Evolutionary conservation across 345 rosid species (phyloP), one percentile per base, ranked within the genome.

Genomic region (Sisymbrium altissimum): DNA sequence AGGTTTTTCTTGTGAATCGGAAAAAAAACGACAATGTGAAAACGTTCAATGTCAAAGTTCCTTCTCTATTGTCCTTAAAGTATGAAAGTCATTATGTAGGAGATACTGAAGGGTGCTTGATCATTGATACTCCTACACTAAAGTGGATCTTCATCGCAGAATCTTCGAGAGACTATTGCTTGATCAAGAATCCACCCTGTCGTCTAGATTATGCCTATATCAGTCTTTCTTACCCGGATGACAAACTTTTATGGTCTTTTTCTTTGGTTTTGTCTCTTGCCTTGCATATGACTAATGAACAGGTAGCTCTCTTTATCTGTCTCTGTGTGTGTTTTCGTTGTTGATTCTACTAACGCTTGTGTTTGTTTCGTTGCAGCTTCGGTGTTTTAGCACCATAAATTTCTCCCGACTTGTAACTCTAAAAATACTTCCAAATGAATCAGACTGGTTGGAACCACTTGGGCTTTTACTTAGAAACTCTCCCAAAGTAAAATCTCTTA

Each of bases 21-120:
- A 23, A 35, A 0, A 36, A 46, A 1, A 11, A 57, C 45, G 74
- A 70, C 56, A 70, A 70, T 46, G 73, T 70, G 9, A 11, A 5
- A 11, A 70, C 21, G 1, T 70, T 70, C 36, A 46, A 13, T 23
- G 58, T 59, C 38, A 70, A 58, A 57, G 74, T 32, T 25, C 74
- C 66, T 45, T 45, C 18, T 58, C 44, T 58, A 21, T 1, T 0
- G 45, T 0, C 2, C 17, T 70, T 70, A 4, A 0, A 0, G 12
- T 64, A 64, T 18, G 17, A 3, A 27, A 27, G 0, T 30, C 33
- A 32, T 69, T 54, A 8, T 29, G 43, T n/a, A 27, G 4, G 4
- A 66, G 71, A 30, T 7, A 45, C 44, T 7, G 55, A n/a, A n/a
- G 19, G 65, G 56, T 70, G 11, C 44, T 44, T 57, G 23, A 56